Evolutionary conservation across 805 yeast genomes (phyloP).

Genomic region (Candida krabiensis): DNA sequence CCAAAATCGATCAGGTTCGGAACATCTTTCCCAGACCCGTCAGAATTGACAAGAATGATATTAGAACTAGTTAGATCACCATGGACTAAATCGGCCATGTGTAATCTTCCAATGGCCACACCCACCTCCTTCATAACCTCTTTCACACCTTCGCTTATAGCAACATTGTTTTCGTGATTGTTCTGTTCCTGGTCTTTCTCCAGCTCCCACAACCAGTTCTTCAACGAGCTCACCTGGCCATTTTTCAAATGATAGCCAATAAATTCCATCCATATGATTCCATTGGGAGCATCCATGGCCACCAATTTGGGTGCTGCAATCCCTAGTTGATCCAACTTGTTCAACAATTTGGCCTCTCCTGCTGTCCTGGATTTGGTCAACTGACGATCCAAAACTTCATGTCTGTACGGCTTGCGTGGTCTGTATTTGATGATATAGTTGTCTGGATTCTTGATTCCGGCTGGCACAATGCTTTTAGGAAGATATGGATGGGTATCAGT

Average conservation of each 20-base stretch:
- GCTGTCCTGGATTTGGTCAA: conserved; percentile 80
- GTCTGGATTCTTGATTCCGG: conserved; percentile 24
- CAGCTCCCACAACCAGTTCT: conserved; percentile 70
- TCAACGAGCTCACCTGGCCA: conserved; percentile 60
- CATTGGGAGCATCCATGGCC: conserved; percentile 75
- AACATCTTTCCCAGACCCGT: conserved; percentile 19
- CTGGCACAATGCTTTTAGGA: conserved; percentile 31
- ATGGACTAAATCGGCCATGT: conserved; percentile 76
- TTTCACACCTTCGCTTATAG: conserved; percentile 38
- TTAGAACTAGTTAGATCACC: conserved; percentile 95
- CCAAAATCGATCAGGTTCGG: conserved; percentile 91
- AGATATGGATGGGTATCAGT: conserved; percentile 68
- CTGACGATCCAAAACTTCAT: conserved; percentile 72
- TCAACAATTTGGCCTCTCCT: conserved; percentile 79
- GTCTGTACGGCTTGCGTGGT: conserved; percentile 89
- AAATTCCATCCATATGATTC: conserved; percentile 86
- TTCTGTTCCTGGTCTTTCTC: conserved; percentile 35
- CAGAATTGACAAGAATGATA: conserved; percentile 47
- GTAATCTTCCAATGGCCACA: conserved; percentile 64
- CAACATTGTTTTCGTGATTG: conserved; percentile 16
- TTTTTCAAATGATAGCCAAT: conserved; percentile 57
- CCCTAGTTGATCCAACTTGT: conserved; percentile 52
- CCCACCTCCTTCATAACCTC: conserved; percentile 59
- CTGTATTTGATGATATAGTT: conserved; percentile 75
- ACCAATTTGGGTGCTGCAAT: conserved; percentile 71